Evolutionary conservation across 2,329 filamentous ascomycete species (phyloP), one percentile per base, ranked within the genome.

Genomic region (Aspergillus tanneri): DNA sequence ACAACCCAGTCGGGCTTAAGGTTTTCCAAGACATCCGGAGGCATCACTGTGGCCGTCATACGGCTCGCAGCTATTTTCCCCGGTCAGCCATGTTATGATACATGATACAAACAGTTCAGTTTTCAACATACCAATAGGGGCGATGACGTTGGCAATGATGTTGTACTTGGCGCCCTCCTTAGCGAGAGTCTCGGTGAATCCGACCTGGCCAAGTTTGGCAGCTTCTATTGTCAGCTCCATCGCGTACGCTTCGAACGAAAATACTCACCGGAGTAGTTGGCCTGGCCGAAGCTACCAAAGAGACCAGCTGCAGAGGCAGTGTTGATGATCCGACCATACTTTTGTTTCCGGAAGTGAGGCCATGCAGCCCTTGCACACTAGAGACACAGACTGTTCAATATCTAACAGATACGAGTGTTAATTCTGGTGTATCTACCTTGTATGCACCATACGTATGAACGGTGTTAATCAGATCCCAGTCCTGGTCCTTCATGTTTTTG

Each of bases 161-260:
- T 97, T 97, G 78, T 99, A 99, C 76, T 97, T 97, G 68, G 83
- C 78, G 58, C 93, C 93, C 77, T 99, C 93, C 80, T 97, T 97
- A 52, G 93, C 93, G 55, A 99, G 81, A 3, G 93, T 96, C 80
- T 99, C 92, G 30, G 91, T 96, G 77, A 97, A 97, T 59, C 92
- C 93, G 54, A 99, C 90, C 77, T 95, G 85, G 57, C 88, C 88
- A 56, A 97, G 81, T 79, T 97, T 99, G 66, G 93, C 93, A 52
- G 93, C 91, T 78, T 19, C 3, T 64, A 43, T 62, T 47, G 70
- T 71, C 51, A 62, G 51, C 46, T 55, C 10, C 14, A 8, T 41
- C 38, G 50, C 28, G 60, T 35, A 23, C 38, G 18, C 5, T 12
- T 28, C 12, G 11, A 18, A 25, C 16, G 19, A 24, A 24, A 9